phyloP scores from a whole-genome alignment of 305 asterid species.

The Fraxinus sp. region DNA sequence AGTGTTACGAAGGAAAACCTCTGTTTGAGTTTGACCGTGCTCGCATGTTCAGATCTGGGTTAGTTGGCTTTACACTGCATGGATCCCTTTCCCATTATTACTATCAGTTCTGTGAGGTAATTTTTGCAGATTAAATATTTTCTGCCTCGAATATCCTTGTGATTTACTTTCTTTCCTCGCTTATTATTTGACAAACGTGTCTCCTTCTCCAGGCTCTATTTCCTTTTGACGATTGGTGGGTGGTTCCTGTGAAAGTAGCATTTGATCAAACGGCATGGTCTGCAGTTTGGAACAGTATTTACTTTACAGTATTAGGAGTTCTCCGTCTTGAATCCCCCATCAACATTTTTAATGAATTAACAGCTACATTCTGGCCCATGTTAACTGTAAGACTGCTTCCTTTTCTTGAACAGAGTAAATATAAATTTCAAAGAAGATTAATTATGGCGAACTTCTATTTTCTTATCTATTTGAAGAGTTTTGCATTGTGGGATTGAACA shows the following conservation, averaged over 20 bases:
- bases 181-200: background rate
- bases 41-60: conserved; percentile 78
- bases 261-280: conserved; percentile 92
- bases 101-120: conserved; percentile 84
- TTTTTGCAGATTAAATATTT: conserved; percentile 2
- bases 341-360: conserved; percentile 58
- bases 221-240: conserved; percentile 95
- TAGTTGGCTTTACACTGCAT: conserved; percentile 74
- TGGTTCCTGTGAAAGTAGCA: conserved; percentile 79
- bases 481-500: background rate
- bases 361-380: conserved; percentile 84
- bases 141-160: background rate
- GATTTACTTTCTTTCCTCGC: background rate
- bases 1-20: conserved; percentile 94
- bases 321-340: conserved; percentile 77
- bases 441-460: background rate
- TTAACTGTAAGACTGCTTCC: conserved; percentile 63
- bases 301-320: conserved; percentile 64
- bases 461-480: background rate
- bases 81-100: conserved; percentile 89
- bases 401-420: background rate
- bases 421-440: background rate
- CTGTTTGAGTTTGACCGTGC: conserved; percentile 72
- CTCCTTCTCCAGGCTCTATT: conserved; percentile 60
- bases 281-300: conserved; percentile 90